These are phyloP conservation scores for Peronospora tabacina DNA, from an alignment of 352 stramenopile genomes.

Conservation along the genomic window DNA sequence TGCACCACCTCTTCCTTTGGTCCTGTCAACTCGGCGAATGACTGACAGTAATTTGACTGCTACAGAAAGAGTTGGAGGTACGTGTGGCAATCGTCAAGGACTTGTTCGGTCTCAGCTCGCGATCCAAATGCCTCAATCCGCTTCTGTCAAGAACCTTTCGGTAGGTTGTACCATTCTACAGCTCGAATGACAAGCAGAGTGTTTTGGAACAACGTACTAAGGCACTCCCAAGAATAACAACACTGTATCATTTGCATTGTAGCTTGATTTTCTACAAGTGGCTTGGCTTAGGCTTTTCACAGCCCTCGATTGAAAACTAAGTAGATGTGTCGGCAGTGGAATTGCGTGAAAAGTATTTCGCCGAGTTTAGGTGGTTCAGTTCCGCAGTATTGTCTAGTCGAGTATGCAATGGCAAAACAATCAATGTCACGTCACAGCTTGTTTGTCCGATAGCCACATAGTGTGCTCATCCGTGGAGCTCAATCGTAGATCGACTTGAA, in stretches of 20 bases:
- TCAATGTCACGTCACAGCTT: too few species aligned
- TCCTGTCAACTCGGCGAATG: conserved; percentile 16
- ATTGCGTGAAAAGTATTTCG: too few species aligned
- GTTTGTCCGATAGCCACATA: too few species aligned
- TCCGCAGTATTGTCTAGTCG: too few species aligned
- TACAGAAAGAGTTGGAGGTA: neutral
- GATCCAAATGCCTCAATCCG: too few species aligned
- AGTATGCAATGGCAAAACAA: too few species aligned
- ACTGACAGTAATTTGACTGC: neutral
- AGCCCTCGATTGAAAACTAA: neutral
- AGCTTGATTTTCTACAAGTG: neutral
- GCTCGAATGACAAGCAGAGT: neutral
- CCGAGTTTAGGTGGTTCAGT: too few species aligned
- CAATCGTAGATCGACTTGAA: too few species aligned
- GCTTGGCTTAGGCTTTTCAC: conserved; percentile 1
- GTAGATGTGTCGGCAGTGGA: neutral
- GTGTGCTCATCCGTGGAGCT: too few species aligned
- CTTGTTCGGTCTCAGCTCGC: neutral
- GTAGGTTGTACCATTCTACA: conserved; percentile 1
- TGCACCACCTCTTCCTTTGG: neutral
- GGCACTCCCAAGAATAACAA: neutral
- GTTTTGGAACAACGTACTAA: neutral
- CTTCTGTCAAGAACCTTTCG: neutral
- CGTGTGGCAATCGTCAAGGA: conserved; percentile 2
- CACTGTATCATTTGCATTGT: too few species aligned